Base-by-base conservation (phyloP, 1,284 basidiomycete genomes). In the Sanghuangporus sanghuang region DNA sequence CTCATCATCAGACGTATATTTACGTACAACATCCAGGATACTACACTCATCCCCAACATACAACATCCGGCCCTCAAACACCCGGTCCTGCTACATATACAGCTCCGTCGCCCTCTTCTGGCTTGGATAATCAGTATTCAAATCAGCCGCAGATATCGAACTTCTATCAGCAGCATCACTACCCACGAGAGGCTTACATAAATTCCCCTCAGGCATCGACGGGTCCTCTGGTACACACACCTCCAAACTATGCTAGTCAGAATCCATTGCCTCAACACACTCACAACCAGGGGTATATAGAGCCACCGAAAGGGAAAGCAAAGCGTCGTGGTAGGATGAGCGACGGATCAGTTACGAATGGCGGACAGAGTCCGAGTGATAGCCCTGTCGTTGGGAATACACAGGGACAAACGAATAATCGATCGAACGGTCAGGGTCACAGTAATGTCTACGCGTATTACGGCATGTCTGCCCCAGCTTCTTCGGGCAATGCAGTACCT, bases 111-210 rank as follows among this genome's bases (percentile, higher is more conserved):
- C 49, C 46, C 18, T 50, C 48, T n/a, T 50, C 48, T 27, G 23
- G 48, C 14, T 50, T 27, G 21, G 23, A 50, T 21, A 32, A 49
- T 21, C 59, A 52, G 12, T 61, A 53, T 40, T 32, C 59, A 12
- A 3, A 21, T 7, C 18, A 27, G n/a, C 39, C 52, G 40, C 52
- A 54, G 27, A 56, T 54, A 14, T 56, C 61, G 14, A 55, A 23
- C 8, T 62, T 56, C 39, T 62, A 62, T 48, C 52, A 54, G 21
- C 52, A 48, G 32, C 52, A 54, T 35, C 61, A 62, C 35, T 62
- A 62, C 54, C 61, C 61, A 5, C 52, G 50, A 8, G 38, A 62
- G n/a, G 61, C 61, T n/a, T 62, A 62, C 52, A 36, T 46, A 16
- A 16, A n/a, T 21, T 27, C 58, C 2, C 12, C 39, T 35, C 48